These are phyloP conservation scores for Skeletonema marinoi DNA, from an alignment of 108 stramenopile species.

Conservation along the genomic window DNA sequence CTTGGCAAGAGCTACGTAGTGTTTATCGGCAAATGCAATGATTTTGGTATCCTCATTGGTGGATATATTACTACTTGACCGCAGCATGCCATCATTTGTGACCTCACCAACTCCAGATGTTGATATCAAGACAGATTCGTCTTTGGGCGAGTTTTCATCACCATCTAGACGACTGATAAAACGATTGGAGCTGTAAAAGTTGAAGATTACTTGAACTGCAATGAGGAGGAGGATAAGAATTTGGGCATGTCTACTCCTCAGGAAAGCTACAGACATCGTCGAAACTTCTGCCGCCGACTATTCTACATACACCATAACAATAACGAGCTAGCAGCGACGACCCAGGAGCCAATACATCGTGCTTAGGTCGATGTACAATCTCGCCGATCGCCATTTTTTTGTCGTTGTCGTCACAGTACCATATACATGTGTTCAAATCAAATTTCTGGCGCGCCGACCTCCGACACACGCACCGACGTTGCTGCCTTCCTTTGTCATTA, in stretches of 20 bases:
- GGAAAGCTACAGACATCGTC: no score
- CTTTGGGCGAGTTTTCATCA: neutral
- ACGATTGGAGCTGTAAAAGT: neutral
- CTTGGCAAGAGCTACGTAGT: conserved; percentile 26
- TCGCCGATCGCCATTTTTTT: no score
- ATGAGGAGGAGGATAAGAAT: neutral
- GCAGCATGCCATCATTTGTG: neutral
- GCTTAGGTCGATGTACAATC: no score
- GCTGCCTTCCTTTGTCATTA: no score
- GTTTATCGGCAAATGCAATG: conserved; percentile 29
- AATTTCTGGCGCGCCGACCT: no score
- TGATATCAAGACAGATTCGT: neutral
- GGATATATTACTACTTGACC: neutral
- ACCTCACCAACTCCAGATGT: neutral
- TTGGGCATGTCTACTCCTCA: neutral
- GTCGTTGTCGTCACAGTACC: no score
- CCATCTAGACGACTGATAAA: neutral
- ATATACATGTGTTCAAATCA: no score
- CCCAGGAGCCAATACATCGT: no score
- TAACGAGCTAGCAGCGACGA: no score
- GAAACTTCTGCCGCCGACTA: no score
- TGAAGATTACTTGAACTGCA: neutral
- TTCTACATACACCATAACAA: no score
- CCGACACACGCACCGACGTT: no score
- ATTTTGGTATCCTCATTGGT: conserved; percentile 16